Evolutionary conservation across 2,329 filamentous ascomycete genomes (phyloP), one percentile per base, ranked within the genome.

Genomic region (Helotiales sp.): DNA sequence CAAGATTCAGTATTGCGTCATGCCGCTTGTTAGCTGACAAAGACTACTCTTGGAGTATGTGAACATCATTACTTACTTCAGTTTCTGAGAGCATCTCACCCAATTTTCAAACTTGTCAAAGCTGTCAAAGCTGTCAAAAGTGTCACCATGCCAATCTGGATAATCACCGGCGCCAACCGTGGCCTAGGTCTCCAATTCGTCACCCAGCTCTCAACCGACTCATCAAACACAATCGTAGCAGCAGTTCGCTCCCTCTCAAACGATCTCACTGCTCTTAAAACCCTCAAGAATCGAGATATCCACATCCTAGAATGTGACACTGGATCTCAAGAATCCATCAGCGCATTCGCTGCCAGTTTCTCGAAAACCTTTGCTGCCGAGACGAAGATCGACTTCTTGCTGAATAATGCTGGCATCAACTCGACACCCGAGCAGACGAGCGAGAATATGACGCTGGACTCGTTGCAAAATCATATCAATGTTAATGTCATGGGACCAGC

Each of bases 401-500:
- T 82, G 72, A 79, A 81, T 66, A 76, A 81, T 47, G 80, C 80
- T 0, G 80, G 78, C 17, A 79, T 83, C 68, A 81, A 83, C 65
- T 71, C 75, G 24, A 73, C 75, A 1, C 72, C 76, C 0, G 63
- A 72, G 8, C 78, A 83, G 60, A 81, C 75, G 17, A 78, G 77
- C 24, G 71, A 84, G 20, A 77, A 75, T 0, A 77, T 84, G 1
- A 77, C 78, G 10, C 70, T 78, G 0, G 74, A 76, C 0, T 78
- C 76, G 1, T 70, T 84, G 30, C 47, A 76, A 1, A 71, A 77
- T n/a, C 79, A 83, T 58, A 79, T 85, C 59, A 73, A 77, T 28
- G 74, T 79, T 69, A 85, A 85, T 63, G 82, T 84, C 3, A 63
- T 84, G 20, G 83, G 83, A 0, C 83, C 83, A 0, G 82, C 82